Base-by-base conservation (phyloP, 305 asterid species). In the Plantago rigida region DNA sequence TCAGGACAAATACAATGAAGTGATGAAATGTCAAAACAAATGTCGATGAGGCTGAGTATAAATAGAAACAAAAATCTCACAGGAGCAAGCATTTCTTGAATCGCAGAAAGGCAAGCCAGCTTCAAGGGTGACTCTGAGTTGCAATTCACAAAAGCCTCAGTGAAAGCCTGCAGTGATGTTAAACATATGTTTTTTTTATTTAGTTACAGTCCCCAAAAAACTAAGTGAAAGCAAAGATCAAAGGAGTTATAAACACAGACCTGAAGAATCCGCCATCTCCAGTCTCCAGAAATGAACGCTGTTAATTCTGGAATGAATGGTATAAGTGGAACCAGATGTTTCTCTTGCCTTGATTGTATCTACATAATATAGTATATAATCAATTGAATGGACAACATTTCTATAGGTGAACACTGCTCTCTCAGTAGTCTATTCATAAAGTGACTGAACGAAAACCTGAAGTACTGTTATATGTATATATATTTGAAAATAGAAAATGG, bases 211-310 rank as follows among this genome's bases (percentile, higher is more conserved):
- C 39, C 67, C 45, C 13, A 6, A 12, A 34, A 59, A 67, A 53
- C 59, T 1, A 13, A 41, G 0, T n/a, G 6, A 39, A 15, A 15
- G 62, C 5, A 29, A 29, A 29, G 34, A 29, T 29, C 34, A 29
- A 29, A 29, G 34, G 34, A 29, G 34, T 29, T 29, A 29, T 29
- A 29, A 65, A 55, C 28, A 42, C 76, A 41, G 55, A 89, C 99
- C 99, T 79, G 81, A 68, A 92, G 87, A 69, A 87, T 74, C 57
- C 87, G 87, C 65, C 65, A 69, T 73, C 86, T 84, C 99, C 92
- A 84, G 65, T 59, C 71, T 76, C 81, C 80, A 68, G 89, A 73
- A 64, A 83, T 67, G 63, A 62, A 77, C 75, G 71, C 56, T 47
- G 78, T 51, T 60, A 89, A 77, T 69, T 89, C 84, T 60, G 99